phyloP scores from a whole-genome alignment of 164 flowering plant genomes.

The Chloranthus sessilifolius region DNA sequence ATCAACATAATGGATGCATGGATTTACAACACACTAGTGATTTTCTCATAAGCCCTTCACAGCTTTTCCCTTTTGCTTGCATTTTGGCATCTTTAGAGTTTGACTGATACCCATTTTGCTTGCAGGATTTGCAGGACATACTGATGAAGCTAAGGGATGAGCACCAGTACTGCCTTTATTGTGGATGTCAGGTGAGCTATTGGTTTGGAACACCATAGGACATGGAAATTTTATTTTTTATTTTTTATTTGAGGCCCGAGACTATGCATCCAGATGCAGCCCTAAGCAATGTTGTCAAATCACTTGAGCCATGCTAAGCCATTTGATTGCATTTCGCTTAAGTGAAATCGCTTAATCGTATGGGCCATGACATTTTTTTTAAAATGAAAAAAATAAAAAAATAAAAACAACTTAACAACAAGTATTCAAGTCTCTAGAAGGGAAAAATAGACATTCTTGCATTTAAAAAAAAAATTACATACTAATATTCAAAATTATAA shows the following conservation, averaged over 20 bases:
- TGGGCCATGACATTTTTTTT: too few species aligned
- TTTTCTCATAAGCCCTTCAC: too few species aligned
- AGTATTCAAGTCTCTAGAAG: too few species aligned
- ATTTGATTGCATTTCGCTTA: background rate
- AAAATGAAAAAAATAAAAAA: too few species aligned
- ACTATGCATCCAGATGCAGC: background rate
- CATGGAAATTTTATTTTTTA: background rate
- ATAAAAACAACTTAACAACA: too few species aligned
- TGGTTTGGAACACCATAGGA: background rate
- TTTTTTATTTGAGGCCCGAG: background rate
- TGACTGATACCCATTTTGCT: background rate
- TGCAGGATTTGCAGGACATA: constrained; percentile 79
- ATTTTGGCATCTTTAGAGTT: background rate
- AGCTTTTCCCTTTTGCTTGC: background rate
- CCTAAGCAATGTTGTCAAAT: background rate
- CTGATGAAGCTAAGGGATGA: constrained; percentile 77
- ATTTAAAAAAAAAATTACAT: too few species aligned
- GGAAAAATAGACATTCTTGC: too few species aligned
- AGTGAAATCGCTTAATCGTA: background rate
- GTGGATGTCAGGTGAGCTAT: constrained; percentile 81
- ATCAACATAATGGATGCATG: too few species aligned
- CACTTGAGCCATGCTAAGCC: background rate
- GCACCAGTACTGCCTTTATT: constrained; percentile 77
- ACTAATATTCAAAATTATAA: too few species aligned
- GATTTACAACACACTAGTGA: too few species aligned